phyloP scores from a whole-genome alignment of 345 rosid genomes.

The Stellera chamaejasme region DNA sequence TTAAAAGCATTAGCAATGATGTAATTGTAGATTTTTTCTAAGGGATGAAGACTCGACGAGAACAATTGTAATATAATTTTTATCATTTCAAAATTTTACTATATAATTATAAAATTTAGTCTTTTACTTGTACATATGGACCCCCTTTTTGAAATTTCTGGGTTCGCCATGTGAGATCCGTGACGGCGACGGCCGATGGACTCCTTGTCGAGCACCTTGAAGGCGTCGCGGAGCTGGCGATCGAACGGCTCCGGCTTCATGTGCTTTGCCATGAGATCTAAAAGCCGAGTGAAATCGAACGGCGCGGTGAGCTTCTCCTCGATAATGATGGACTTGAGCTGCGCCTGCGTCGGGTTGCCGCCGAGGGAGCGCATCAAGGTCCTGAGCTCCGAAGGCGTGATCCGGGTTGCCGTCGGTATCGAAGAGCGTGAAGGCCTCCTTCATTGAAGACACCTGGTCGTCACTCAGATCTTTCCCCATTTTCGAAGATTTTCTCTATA shows the following conservation, averaged over 20 bases:
- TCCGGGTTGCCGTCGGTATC: conserved; percentile 85
- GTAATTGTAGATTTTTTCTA: no score
- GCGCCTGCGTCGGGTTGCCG: conserved; percentile 82
- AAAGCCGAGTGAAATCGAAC: conserved; percentile 81
- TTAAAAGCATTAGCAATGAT: no score
- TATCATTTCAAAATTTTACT: no score
- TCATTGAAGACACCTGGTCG: conserved; percentile 94
- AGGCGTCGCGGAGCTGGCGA: conserved; percentile 94
- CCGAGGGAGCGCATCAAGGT: conserved; percentile 97
- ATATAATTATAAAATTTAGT: no score
- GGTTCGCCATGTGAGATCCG: no score
- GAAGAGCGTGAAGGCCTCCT: conserved; percentile 93
- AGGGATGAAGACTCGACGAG: no score
- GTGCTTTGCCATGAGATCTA: conserved; percentile 89
- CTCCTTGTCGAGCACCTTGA: conserved; percentile 94
- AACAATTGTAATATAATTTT: no score
- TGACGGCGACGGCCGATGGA: conserved; percentile 77
- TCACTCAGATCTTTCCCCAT: conserved; percentile 48
- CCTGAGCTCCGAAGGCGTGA: conserved; percentile 90
- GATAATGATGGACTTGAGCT: neutral
- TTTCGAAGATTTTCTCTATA: no score
- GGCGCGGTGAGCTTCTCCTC: conserved; percentile 61
- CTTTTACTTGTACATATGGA: no score
- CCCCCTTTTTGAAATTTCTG: no score
- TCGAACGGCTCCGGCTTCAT: conserved; percentile 91